Base-by-base conservation (phyloP, 805 yeast genomes). In the Cyberlindnera nakhonratchasimensis region DNA sequence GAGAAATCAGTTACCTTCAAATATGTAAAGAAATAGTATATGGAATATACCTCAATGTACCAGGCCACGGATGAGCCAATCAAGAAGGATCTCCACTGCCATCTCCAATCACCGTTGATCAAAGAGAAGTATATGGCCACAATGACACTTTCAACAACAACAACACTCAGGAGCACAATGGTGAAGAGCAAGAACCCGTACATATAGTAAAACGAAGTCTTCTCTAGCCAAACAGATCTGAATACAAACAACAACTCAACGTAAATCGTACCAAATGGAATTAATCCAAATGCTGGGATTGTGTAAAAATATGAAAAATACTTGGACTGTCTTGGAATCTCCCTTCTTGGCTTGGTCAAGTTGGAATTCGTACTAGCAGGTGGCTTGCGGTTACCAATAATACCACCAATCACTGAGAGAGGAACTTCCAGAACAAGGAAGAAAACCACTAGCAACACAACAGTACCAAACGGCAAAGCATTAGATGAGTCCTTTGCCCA, bases 61-160 rank as follows among this genome's bases (percentile, higher is more conserved):
- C 82, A 70, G 23, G 88, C 87, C 36, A 86, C 74, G 43, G 90
- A 79, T 4, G 78, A 67, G 5, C 95, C 86, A 22, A 80, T 77
- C 40, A 77, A 61, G 61, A 86, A 87, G 11, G 88, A 70, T 51
- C 81, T 71, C 96, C 96, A 87, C 58, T 86, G 86, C 96, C 96
- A 89, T 51, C 72, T 66, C 37, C 76, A 75, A 55, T 68, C 74
- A 38, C 74, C 76, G 51, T 75, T 66, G 18, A 71, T 69, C 53
- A 87, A 68, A 33, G 82, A 72, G 32, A 83, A 57, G 55, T 82
- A 87, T 9, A 82, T 72, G 6, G 84, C 79, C 32, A 87, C 77
- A 19, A 87, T 71, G 8, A 90, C 77, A 40, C 84, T 76, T 61
- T 87, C 95, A 29, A 78, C 66, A 17, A 86, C 79, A 12, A 85